Conservation (phyloP, 345 rosid species). For the Eucalyptus polyanthemos region DNA sequence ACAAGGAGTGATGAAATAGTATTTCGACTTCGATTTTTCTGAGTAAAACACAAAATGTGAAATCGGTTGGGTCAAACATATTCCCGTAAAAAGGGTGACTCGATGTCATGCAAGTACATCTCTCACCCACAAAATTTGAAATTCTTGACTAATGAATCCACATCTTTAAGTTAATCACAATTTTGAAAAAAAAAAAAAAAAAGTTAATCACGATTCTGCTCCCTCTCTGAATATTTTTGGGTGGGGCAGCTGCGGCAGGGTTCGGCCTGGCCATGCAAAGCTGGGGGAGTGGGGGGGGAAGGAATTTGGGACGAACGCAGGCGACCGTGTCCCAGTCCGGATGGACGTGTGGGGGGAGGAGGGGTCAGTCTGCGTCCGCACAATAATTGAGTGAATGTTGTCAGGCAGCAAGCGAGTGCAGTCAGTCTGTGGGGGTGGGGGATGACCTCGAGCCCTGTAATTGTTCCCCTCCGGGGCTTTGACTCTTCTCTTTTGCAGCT, state of each 20-base stretch:
- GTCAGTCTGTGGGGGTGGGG: neutral
- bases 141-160: neutral
- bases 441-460: neutral
- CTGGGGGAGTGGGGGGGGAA: neutral
- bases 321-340: neutral
- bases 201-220: neutral
- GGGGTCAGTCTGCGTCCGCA: neutral
- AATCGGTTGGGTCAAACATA: accelerated
- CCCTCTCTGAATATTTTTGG: neutral
- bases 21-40: accelerated
- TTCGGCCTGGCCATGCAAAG: neutral
- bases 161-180: neutral
- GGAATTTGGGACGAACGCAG: neutral
- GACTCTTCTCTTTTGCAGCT: neutral
- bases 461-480: neutral
- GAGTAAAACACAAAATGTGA: neutral
- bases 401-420: neutral
- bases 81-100: neutral
- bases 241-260: neutral
- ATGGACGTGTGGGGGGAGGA: neutral
- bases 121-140: neutral
- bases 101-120: neutral
- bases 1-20: neutral
- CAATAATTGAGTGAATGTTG: neutral
- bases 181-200: accelerated